Conservation (phyloP, 148 eudicot species). For the Rhododendron henanense region DNA sequence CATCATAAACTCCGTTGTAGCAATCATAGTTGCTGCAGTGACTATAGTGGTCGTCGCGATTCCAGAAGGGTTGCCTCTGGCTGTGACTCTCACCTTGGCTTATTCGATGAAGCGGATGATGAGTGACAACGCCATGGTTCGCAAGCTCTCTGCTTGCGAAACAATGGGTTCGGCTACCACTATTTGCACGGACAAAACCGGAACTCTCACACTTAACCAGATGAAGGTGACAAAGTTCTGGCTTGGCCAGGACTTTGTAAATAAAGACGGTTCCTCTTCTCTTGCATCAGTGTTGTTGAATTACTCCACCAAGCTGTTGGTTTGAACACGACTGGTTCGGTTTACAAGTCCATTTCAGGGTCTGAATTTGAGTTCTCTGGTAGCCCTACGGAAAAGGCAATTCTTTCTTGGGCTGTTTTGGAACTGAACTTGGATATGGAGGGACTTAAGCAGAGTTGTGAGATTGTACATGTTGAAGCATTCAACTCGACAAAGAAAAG, state of each 20-base stretch:
- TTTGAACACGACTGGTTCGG: background rate
- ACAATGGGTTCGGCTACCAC: no score
- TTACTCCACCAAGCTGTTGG: background rate
- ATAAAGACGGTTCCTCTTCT: no score
- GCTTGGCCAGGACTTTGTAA: no score
- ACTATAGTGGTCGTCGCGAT: no score
- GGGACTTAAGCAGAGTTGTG: background rate
- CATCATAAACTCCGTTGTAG: no score
- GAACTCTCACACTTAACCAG: no score
- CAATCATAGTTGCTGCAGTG: no score
- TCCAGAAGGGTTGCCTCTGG: background rate
- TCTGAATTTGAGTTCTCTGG: constrained; percentile 1
- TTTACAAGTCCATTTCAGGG: background rate
- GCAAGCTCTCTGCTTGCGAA: no score
- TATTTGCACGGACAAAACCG: no score
- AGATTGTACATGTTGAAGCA: constrained; percentile 2
- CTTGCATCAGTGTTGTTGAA: background rate
- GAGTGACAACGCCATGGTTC: no score
- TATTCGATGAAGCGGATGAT: constrained; percentile 8
- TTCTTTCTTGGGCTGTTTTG: constrained; percentile 7
- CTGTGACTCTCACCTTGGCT: constrained; percentile 5
- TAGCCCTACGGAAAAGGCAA: constrained; percentile 7
- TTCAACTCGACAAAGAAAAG: constrained; percentile 17
- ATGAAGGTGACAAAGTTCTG: no score
- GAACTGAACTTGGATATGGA: constrained; percentile 14